These are phyloP conservation scores for Moesziomyces sp. DNA, from an alignment of 1,284 basidiomycete species.

Conservation along the genomic window DNA sequence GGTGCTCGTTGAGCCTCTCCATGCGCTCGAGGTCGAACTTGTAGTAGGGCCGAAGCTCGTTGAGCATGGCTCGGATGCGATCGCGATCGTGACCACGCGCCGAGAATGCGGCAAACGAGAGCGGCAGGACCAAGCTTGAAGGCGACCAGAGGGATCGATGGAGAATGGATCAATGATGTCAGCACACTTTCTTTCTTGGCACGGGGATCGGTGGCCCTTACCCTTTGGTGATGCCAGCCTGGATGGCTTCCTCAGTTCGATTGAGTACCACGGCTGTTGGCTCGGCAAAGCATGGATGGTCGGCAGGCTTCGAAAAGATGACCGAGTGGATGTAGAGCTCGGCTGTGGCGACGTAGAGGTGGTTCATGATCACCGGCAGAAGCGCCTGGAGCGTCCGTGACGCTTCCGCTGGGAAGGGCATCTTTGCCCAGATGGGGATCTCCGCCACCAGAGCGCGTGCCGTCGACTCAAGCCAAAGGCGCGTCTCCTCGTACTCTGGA, in stretches of 20 bases:
- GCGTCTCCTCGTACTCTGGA: conserved; percentile 44
- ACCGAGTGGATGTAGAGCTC: conserved; percentile 49
- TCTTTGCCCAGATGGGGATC: conserved; percentile 43
- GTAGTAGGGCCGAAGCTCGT: conserved; percentile 44
- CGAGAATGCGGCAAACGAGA: conserved; percentile 43
- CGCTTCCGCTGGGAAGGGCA: conserved; percentile 32
- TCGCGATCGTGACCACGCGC: conserved; percentile 23
- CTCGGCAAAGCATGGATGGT: conserved; percentile 36
- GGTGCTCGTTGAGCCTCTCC: conserved; percentile 41
- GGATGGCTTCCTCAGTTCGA: conserved; percentile 41
- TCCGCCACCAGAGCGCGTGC: conserved; percentile 38
- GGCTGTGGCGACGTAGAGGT: conserved; percentile 41
- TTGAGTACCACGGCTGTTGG: conserved; percentile 34
- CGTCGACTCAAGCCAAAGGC: conserved; percentile 40
- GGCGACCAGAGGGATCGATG: background rate
- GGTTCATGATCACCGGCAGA: conserved; percentile 37
- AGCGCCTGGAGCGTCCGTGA: conserved; percentile 31
- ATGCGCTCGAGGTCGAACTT: conserved; percentile 45
- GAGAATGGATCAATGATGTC: background rate
- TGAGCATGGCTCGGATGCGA: conserved; percentile 35
- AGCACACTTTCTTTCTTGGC: background rate
- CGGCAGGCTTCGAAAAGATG: conserved; percentile 42
- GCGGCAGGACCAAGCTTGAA: conserved; percentile 24
- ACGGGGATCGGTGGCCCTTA: conserved; percentile 4
- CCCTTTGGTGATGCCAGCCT: conserved; percentile 38